A percentile compares a stretch with the other conserved stretches of the same genome.
Evolutionary conservation across 352 stramenopile species (phyloP).

Genomic region (Pythium guiyangense): DNA sequence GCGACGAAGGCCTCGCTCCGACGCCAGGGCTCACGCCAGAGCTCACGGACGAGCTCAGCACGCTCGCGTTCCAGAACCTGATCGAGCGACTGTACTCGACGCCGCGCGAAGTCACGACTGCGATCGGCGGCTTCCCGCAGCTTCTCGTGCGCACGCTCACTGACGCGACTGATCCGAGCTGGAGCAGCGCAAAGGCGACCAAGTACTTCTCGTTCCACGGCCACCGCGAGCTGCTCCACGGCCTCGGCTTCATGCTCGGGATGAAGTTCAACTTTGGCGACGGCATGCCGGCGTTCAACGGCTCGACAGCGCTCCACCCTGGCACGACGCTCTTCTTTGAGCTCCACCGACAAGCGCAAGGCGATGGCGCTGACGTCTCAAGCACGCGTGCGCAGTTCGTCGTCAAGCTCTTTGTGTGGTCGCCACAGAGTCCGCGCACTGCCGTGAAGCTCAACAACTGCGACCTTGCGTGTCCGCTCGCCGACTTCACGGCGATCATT

Average conservation of each 20-base stretch:
- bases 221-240: slow-evolving; percentile 77
- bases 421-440: slow-evolving; percentile 42
- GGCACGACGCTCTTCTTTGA: slow-evolving; percentile 77
- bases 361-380: background rate
- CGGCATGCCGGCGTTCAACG: slow-evolving; percentile 51
- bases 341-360: slow-evolving; percentile 32
- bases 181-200: slow-evolving; percentile 24
- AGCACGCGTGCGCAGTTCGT: slow-evolving; percentile 27
- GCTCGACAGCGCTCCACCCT: slow-evolving; percentile 57
- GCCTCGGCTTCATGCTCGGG: slow-evolving; percentile 72
- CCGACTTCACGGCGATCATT: slow-evolving; percentile 53
- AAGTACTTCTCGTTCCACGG: slow-evolving; percentile 82
- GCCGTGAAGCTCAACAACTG: slow-evolving; percentile 60
- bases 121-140: slow-evolving; percentile 61
- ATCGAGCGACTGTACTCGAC: slow-evolving; percentile 74
- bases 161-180: slow-evolving; percentile 25
- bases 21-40: slow-evolving; percentile 44
- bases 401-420: slow-evolving; percentile 70
- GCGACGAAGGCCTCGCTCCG: slow-evolving; percentile 44
- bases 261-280: slow-evolving; percentile 74
- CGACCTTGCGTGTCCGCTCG: slow-evolving; percentile 47
- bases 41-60: slow-evolving; percentile 37
- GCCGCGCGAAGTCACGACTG: slow-evolving; percentile 54
- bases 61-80: slow-evolving; percentile 67
- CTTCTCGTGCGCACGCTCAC: slow-evolving; percentile 64